phyloP scores from a whole-genome alignment of 805 yeast genomes.

The Yarrowia deformans region DNA sequence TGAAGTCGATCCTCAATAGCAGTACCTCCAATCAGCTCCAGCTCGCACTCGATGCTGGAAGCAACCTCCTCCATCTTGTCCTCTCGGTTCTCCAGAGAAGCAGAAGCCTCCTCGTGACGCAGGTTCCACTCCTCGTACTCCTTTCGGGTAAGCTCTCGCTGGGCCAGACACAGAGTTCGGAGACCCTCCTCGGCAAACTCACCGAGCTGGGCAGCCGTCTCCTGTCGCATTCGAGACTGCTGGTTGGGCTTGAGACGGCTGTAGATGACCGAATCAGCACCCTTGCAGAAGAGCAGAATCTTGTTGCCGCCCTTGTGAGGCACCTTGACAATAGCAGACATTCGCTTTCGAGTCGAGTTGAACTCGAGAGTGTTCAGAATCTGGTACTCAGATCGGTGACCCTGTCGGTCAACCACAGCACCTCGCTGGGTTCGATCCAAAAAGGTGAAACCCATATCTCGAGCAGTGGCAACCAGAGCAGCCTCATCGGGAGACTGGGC shows the following conservation, averaged over 20 bases:
- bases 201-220: conserved; percentile 74
- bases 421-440: conserved; percentile 63
- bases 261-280: conserved; percentile 82
- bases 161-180: conserved; percentile 78
- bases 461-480: conserved; percentile 78
- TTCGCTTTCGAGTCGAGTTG: conserved; percentile 77
- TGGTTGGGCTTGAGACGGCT: conserved; percentile 54
- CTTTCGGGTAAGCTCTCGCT: conserved; percentile 58
- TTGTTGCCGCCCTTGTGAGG: conserved; percentile 48
- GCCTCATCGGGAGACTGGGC: conserved; percentile 90
- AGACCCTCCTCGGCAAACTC: conserved; percentile 81
- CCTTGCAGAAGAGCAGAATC: conserved; percentile 67
- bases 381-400: conserved; percentile 57
- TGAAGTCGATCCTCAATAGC: conserved; percentile 84
- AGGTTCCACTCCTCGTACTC: conserved; percentile 63
- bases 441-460: conserved; percentile 76
- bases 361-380: conserved; percentile 70
- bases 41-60: conserved; percentile 65
- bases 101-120: conserved; percentile 64
- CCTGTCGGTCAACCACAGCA: conserved; percentile 57
- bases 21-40: conserved; percentile 75
- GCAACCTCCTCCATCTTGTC: conserved; percentile 64
- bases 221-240: conserved; percentile 58
- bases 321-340: conserved; percentile 70
- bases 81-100: conserved; percentile 68